Evolutionary conservation across 2,329 filamentous ascomycete species (phyloP).

Genomic region (Stagonosporopsis tanaceti): DNA sequence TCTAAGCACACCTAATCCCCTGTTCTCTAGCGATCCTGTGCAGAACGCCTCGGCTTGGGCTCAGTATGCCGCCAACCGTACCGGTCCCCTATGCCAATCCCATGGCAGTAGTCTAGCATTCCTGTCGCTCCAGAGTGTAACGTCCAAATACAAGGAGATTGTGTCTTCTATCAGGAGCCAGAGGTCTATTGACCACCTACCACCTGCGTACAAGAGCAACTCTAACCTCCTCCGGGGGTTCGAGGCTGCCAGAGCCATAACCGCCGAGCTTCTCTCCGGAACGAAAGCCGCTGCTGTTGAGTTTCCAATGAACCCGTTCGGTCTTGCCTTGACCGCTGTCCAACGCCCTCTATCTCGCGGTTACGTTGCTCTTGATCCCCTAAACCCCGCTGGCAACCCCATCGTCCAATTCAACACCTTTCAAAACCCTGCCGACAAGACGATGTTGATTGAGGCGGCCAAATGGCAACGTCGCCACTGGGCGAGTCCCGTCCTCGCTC

Average conservation of each 20-base stretch:
- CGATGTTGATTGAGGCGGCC: conserved; percentile 37
- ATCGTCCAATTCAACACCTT: conserved; percentile 42
- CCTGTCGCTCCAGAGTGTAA: conserved; percentile 11
- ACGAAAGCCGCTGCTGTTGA: conserved; percentile 34
- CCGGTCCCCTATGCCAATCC: conserved; percentile 36
- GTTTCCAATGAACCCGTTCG: conserved; percentile 26
- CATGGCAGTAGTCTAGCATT: conserved; percentile 19
- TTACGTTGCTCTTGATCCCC: conserved; percentile 42
- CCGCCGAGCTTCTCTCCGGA: conserved; percentile 25
- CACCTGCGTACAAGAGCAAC: conserved; percentile 31
- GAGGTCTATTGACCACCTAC: conserved; percentile 16
- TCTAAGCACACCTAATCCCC: conserved; percentile 22
- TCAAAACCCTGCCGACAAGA: conserved; percentile 45
- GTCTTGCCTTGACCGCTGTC: conserved; percentile 18
- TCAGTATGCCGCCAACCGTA: conserved; percentile 40
- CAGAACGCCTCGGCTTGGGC: conserved; percentile 43
- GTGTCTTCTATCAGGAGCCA: conserved; percentile 7
- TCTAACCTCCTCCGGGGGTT: conserved; percentile 26
- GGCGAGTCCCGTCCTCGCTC: conserved; percentile 34
- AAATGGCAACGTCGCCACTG: conserved; percentile 42
- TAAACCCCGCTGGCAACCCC: conserved; percentile 35
- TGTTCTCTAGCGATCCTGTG: conserved; percentile 38
- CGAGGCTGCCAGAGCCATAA: conserved; percentile 30
- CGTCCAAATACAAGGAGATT: conserved; percentile 6
- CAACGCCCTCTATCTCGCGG: conserved; percentile 34